Evolutionary conservation across 192 early-diverging fungal genomes (phyloP).

Genomic region (Thoreauomyces humboldtii): DNA sequence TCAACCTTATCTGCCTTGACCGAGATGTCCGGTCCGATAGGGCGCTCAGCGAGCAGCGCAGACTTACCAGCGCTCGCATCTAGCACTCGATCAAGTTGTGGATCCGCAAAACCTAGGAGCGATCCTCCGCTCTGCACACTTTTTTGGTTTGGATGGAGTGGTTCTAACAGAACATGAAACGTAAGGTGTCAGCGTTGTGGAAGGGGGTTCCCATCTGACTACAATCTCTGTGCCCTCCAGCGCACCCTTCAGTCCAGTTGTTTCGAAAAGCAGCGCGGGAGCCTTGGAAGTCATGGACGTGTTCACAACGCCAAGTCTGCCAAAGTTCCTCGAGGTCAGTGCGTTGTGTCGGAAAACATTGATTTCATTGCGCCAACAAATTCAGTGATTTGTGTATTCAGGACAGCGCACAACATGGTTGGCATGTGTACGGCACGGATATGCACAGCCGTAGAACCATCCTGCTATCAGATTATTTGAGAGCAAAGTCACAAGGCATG

Average conservation of each 20-base stretch:
- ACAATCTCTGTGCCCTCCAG: constrained; percentile 20
- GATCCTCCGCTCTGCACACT: constrained; percentile 63
- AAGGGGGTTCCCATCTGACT: neutral
- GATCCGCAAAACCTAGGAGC: constrained; percentile 69
- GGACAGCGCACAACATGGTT: constrained; percentile 15
- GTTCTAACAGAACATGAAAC: constrained; percentile 39
- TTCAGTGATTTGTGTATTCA: too few relatives aligned
- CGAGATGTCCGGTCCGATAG: too few relatives aligned
- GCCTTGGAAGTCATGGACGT: constrained; percentile 66
- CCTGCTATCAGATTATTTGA: constrained; percentile 9
- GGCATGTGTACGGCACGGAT: constrained; percentile 29
- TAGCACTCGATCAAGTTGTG: constrained; percentile 25
- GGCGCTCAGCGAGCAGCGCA: too few relatives aligned
- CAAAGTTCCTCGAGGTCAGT: constrained; percentile 55
- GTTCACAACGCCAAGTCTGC: constrained; percentile 52
- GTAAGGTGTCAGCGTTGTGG: constrained; percentile 1
- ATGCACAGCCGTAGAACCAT: constrained; percentile 16
- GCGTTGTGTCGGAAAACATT: neutral
- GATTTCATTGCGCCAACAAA: too few relatives aligned
- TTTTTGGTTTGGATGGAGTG: constrained; percentile 68
- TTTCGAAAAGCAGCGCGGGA: constrained; percentile 68
- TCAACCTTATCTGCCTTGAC: too few relatives aligned
- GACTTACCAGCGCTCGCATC: too few relatives aligned
- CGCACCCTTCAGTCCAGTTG: constrained; percentile 60
- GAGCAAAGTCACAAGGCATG: neutral